phyloP scores from a whole-genome alignment of 1,284 basidiomycete genomes.

The Mycosarcoma maydis region DNA sequence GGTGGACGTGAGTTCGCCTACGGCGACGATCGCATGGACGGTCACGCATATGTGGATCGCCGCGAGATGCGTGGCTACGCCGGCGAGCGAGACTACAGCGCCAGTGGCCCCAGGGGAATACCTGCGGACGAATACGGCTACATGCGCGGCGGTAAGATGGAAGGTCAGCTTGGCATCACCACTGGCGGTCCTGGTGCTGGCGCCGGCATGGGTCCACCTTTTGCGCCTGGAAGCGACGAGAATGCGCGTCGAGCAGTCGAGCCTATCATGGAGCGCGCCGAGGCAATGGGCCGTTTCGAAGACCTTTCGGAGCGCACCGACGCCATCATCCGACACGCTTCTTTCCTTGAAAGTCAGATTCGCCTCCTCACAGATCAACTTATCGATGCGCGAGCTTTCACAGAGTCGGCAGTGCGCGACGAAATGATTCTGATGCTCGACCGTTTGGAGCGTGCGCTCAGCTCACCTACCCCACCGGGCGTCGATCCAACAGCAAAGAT shows the following conservation, averaged over 20 bases:
- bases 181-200: slow-evolving; percentile 5
- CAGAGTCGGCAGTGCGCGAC: slow-evolving; percentile 27
- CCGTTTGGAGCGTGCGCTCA: slow-evolving; percentile 26
- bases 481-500: slow-evolving; percentile 20
- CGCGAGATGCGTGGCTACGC: slow-evolving; percentile 26
- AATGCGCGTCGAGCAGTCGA: slow-evolving; percentile 12
- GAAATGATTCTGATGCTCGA: slow-evolving; percentile 39
- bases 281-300: slow-evolving; percentile 43
- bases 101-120: slow-evolving; percentile 4
- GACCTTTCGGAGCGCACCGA: slow-evolving; percentile 62
- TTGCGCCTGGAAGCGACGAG: slow-evolving; percentile 1
- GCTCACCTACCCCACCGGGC: slow-evolving; percentile 16
- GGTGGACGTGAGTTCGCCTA: slow-evolving; percentile 23
- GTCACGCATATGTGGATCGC: slow-evolving; percentile 20
- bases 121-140: slow-evolving; percentile 33
- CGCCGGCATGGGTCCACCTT: slow-evolving; percentile 8
- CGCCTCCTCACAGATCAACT: slow-evolving; percentile 52
- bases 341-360: slow-evolving; percentile 58
- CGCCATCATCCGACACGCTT: slow-evolving; percentile 60
- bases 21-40: slow-evolving; percentile 35
- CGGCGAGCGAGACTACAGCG: slow-evolving; percentile 13
- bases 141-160: slow-evolving; percentile 29
- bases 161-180: slow-evolving; percentile 6
- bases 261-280: slow-evolving; percentile 20
- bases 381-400: slow-evolving; percentile 33